These are phyloP conservation scores for Epichloe uncinata DNA, from an alignment of 2,329 filamentous ascomycete species.

Conservation along the genomic window DNA sequence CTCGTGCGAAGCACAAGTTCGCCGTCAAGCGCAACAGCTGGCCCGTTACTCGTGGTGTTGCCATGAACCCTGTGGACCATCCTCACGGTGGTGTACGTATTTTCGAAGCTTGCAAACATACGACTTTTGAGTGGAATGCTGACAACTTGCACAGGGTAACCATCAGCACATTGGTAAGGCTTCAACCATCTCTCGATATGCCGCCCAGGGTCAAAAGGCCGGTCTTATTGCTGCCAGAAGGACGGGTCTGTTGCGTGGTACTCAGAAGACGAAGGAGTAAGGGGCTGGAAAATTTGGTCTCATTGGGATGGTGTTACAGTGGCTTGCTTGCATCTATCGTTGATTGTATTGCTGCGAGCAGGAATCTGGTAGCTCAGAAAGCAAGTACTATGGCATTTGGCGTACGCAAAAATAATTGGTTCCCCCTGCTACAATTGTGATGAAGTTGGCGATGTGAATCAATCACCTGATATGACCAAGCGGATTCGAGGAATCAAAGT, in stretches of 20 bases:
- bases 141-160: conserved; percentile 61
- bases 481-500: background rate
- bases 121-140: conserved; percentile 18
- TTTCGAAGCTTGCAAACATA: background rate
- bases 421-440: conserved; percentile 18
- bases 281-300: conserved; percentile 37
- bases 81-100: conserved; percentile 75
- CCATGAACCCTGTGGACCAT: conserved; percentile 99
- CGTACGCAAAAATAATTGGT: conserved; percentile 51
- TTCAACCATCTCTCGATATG: conserved; percentile 97
- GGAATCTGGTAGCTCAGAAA: conserved; percentile 33
- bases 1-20: conserved; percentile 99
- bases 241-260: conserved; percentile 99
- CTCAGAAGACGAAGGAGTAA: conserved; percentile 99
- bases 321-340: conserved; percentile 44
- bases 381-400: conserved; percentile 37
- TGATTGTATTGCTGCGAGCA: conserved; percentile 35
- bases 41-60: conserved; percentile 99
- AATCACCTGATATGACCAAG: background rate
- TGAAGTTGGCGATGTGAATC: conserved; percentile 9
- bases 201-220: conserved; percentile 97
- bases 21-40: conserved; percentile 99
- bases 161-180: conserved; percentile 99
- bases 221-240: conserved; percentile 99
- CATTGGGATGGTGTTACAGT: conserved; percentile 54